Evolutionary conservation across 2,329 filamentous ascomycete genomes (phyloP).

Genomic region (Stenocarpella maydis): DNA sequence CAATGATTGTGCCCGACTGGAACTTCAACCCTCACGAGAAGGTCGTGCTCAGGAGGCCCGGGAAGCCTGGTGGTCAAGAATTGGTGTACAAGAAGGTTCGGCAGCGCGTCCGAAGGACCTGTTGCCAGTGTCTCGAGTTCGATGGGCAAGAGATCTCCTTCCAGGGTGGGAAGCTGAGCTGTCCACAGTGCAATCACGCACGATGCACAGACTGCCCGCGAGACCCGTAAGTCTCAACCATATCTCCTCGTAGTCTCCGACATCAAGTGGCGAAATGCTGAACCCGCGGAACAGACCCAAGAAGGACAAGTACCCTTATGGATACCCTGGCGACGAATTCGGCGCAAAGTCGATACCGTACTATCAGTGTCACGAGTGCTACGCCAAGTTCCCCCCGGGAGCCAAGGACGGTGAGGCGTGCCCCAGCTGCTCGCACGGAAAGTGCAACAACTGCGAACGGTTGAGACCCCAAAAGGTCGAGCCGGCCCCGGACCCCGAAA

Average conservation of each 20-base stretch:
- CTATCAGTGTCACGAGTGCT: constrained; percentile 70
- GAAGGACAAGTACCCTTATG: constrained; percentile 73
- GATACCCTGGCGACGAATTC: constrained; percentile 73
- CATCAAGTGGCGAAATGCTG: constrained; percentile 28
- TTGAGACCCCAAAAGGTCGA: constrained; percentile 67
- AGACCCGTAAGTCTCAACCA: constrained; percentile 71
- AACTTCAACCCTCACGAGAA: constrained; percentile 55
- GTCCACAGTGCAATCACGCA: constrained; percentile 73
- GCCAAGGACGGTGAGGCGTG: constrained; percentile 64
- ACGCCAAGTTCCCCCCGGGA: constrained; percentile 61
- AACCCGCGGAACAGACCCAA: constrained; percentile 59
- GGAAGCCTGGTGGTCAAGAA: constrained; percentile 69
- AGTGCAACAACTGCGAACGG: constrained; percentile 67
- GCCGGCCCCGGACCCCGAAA: constrained; percentile 67
- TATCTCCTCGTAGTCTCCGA: not conserved
- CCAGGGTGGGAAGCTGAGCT: constrained; percentile 65
- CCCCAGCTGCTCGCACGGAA: constrained; percentile 65
- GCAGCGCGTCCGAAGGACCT: constrained; percentile 78
- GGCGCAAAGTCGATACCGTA: constrained; percentile 60
- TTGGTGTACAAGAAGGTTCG: constrained; percentile 75
- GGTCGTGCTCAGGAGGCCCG: constrained; percentile 67
- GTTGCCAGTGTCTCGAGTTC: constrained; percentile 69
- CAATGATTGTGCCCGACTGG: constrained; percentile 61
- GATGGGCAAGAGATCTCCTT: constrained; percentile 61
- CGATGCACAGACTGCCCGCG: constrained; percentile 84